phyloP scores from a whole-genome alignment of 2,329 filamentous ascomycete genomes.

The Monosporascus sp. region DNA sequence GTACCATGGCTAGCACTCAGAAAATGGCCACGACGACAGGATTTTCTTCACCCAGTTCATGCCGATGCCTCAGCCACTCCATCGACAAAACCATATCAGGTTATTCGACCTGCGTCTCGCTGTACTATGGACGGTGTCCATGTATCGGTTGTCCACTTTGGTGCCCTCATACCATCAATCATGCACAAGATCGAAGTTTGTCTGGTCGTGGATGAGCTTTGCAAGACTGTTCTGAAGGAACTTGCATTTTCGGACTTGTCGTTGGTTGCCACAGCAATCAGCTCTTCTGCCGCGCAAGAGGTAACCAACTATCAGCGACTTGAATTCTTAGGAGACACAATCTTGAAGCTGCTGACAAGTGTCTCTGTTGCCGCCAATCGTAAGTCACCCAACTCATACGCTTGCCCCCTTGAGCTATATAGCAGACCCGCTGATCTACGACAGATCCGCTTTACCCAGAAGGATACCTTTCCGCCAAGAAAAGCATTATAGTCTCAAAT shows the following conservation, averaged over 20 bases:
- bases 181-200: conserved; percentile 62
- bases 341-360: conserved; percentile 70
- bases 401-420: not conserved
- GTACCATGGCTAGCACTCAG: conserved; percentile 42
- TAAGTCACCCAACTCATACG: conserved; percentile 27
- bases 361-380: conserved; percentile 55
- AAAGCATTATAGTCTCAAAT: conserved; percentile 70
- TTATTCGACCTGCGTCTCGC: conserved; percentile 39
- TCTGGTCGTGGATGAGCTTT: conserved; percentile 57
- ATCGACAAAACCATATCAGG: conserved; percentile 34
- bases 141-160: conserved; percentile 40
- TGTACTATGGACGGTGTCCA: conserved; percentile 46
- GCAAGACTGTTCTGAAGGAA: conserved; percentile 44
- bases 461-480: conserved; percentile 63
- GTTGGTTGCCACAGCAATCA: conserved; percentile 64
- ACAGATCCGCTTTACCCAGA: conserved; percentile 67
- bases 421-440: conserved; percentile 6
- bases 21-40: conserved; percentile 48
- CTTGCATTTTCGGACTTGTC: conserved; percentile 49
- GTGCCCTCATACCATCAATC: conserved; percentile 66
- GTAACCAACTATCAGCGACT: conserved; percentile 71
- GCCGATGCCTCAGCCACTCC: conserved; percentile 6
- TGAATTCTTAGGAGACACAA: conserved; percentile 80
- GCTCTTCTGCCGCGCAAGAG: conserved; percentile 54
- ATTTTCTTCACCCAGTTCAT: conserved; percentile 48